Conservation (phyloP, 2,329 filamentous ascomycete species). For the Beauveria bassiana region DNA sequence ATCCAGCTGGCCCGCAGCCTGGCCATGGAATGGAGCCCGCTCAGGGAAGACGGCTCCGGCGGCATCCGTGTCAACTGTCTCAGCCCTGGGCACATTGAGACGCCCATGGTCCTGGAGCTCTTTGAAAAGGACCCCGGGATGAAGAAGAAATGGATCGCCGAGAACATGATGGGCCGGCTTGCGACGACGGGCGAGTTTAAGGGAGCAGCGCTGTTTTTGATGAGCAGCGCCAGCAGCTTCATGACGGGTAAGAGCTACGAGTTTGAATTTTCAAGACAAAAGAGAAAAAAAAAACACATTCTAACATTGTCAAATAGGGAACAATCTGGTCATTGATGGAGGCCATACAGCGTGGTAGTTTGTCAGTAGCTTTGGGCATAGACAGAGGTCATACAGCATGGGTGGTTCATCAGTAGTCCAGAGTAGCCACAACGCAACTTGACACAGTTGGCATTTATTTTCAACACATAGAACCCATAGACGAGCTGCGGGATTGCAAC, state of each 20-base stretch:
- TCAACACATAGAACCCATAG: too few species aligned
- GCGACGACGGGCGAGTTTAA: conserved; percentile 52
- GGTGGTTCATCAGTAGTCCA: too few species aligned
- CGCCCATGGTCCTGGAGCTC: conserved; percentile 64
- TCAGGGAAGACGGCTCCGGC: conserved; percentile 30
- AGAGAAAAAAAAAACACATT: too few species aligned
- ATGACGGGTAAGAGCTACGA: conserved; percentile 45
- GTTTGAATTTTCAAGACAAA: background rate
- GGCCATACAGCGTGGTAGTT: too few species aligned
- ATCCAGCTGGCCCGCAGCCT: conserved; percentile 55
- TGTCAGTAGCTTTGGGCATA: too few species aligned
- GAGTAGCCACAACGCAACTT: too few species aligned
- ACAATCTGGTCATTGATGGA: background rate
- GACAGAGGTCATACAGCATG: too few species aligned
- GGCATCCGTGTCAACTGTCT: conserved; percentile 63
- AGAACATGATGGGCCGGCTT: conserved; percentile 64
- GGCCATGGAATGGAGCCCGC: conserved; percentile 54
- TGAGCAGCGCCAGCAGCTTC: conserved; percentile 55
- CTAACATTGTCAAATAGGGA: too few species aligned
- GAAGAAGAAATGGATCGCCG: conserved; percentile 53
- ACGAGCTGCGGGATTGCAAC: too few species aligned
- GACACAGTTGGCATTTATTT: too few species aligned
- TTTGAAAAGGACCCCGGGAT: conserved; percentile 61
- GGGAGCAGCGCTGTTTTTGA: conserved; percentile 51
- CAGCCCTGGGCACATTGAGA: conserved; percentile 60